Conservation (phyloP, 208 protist genomes). For the Balamuthia mandrillaris region DNA sequence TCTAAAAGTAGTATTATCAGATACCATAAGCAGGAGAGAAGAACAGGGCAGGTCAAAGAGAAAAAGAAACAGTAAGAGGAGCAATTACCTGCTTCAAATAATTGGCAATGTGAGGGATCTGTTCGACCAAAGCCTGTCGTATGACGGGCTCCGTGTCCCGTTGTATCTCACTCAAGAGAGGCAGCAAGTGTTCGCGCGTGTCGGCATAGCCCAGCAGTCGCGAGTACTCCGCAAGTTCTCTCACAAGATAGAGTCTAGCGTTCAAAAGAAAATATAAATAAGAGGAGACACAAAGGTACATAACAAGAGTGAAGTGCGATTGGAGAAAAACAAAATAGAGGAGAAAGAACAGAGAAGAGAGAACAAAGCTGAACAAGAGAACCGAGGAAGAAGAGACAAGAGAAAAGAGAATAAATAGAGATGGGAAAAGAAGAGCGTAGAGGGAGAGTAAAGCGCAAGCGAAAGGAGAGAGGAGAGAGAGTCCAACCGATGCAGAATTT, state of each 20-base stretch:
- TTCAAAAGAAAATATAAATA: too few species aligned
- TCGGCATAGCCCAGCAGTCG: neutral
- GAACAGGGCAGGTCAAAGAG: neutral
- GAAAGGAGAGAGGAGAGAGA: too few species aligned
- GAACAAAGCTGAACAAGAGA: too few species aligned
- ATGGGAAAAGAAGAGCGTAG: too few species aligned
- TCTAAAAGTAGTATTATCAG: neutral
- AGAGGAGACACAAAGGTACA: neutral
- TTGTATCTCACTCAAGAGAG: slow-evolving; percentile 4
- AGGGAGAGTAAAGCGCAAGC: too few species aligned
- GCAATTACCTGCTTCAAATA: neutral
- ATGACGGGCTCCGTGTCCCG: slow-evolving; percentile 3
- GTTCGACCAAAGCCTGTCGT: neutral
- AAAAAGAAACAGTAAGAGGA: neutral
- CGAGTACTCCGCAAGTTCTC: neutral
- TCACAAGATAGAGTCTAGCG: slow-evolving; percentile 1
- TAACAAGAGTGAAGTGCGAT: neutral
- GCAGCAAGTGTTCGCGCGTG: neutral
- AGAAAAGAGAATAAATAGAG: too few species aligned
- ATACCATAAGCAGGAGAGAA: too few species aligned
- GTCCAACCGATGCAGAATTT: neutral
- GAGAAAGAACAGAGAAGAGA: too few species aligned
- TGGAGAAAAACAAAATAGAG: too few species aligned
- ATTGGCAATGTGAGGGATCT: neutral
- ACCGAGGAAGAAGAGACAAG: too few species aligned